Conservation (phyloP, 2,329 filamentous ascomycete genomes). For the Fusarium foetens region DNA sequence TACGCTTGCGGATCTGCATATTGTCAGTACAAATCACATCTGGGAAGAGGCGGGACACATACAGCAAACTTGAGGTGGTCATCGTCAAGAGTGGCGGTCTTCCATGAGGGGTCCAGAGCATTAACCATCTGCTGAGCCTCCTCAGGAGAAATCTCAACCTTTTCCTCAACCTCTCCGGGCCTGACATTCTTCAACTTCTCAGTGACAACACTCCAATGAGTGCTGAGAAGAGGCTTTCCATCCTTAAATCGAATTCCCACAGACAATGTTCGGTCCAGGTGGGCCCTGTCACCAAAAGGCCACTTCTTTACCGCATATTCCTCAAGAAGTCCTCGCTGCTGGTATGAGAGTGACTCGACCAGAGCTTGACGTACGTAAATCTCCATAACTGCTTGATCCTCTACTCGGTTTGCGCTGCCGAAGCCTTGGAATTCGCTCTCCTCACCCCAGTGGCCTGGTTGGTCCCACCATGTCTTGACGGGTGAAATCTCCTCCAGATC, state of each 20-base stretch:
- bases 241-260: conserved; percentile 54
- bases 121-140: conserved; percentile 57
- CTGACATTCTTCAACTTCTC: conserved; percentile 47
- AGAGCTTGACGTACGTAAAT: conserved; percentile 62
- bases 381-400: conserved; percentile 58
- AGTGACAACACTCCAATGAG: conserved; percentile 51
- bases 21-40: conserved; percentile 20
- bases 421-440: conserved; percentile 60
- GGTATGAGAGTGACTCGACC: conserved; percentile 61
- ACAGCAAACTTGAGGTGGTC: conserved; percentile 79
- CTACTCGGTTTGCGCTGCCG: conserved; percentile 51
- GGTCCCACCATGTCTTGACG: conserved; percentile 64
- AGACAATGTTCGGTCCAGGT: conserved; percentile 50
- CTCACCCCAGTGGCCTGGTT: conserved; percentile 61
- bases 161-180: conserved; percentile 37
- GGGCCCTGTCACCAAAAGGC: conserved; percentile 47
- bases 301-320: conserved; percentile 50
- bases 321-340: conserved; percentile 45
- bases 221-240: conserved; percentile 53
- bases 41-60: conserved; percentile 50
- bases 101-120: conserved; percentile 67
- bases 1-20: conserved; percentile 79
- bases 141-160: conserved; percentile 46
- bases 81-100: conserved; percentile 61
- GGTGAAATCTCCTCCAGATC: conserved; percentile 61